phyloP scores from a whole-genome alignment of 306 rosid species.

The Acmispon strigosus region DNA sequence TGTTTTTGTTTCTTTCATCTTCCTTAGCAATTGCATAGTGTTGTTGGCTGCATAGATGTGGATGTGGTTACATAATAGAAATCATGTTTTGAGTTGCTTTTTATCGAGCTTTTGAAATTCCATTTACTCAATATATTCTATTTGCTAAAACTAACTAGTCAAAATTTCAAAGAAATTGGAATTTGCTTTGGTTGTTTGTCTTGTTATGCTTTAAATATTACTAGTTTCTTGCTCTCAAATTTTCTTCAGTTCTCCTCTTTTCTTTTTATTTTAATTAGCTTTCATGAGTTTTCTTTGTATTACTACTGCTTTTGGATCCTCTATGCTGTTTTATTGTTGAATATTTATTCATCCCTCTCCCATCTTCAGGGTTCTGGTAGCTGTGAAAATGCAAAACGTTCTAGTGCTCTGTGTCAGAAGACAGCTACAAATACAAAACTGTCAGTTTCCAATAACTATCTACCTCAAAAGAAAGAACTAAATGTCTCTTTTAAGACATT shows the following conservation, averaged over 20 bases:
- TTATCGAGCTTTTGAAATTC: slow-evolving; percentile 6
- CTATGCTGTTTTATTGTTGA: slow-evolving; percentile 10
- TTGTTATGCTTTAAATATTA: slow-evolving; percentile 8
- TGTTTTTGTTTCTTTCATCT: not conserved
- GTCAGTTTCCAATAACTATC: slow-evolving; percentile 18
- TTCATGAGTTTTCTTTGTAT: slow-evolving; percentile 3
- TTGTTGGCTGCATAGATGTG: not conserved
- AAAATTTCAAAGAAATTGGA: not conserved
- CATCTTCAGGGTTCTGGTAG: slow-evolving; percentile 50
- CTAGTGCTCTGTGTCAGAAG: slow-evolving; percentile 38
- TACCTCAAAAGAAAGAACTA: slow-evolving; percentile 25
- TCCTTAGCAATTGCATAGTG: slow-evolving; percentile 4
- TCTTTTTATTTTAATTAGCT: not conserved
- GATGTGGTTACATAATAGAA: not conserved
- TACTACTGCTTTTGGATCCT: not conserved
- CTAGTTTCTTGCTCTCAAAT: not conserved
- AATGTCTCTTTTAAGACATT: slow-evolving; percentile 37
- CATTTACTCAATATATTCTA: not conserved
- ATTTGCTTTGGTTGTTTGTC: not conserved
- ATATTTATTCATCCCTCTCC: slow-evolving; percentile 21
- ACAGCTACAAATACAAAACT: slow-evolving; percentile 30
- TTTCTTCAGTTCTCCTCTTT: not conserved
- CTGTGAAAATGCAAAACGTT: slow-evolving; percentile 37
- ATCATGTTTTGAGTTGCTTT: slow-evolving; percentile 14
- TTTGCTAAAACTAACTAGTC: not conserved